These are phyloP conservation scores for Talaromyces piceae DNA, from an alignment of 2,329 filamentous ascomycete genomes.

Conservation along the genomic window DNA sequence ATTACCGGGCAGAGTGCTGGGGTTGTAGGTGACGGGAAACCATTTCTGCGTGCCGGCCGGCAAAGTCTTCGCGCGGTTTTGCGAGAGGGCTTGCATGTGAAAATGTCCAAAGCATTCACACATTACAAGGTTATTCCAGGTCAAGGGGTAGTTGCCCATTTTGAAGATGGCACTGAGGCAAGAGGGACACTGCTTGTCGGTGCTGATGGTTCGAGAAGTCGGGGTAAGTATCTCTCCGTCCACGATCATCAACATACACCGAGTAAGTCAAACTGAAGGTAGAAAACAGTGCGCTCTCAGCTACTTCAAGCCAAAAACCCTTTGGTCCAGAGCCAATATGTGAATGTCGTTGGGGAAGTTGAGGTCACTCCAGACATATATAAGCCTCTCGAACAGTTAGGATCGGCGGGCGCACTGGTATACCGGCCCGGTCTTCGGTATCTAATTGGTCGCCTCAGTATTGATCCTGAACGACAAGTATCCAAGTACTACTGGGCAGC, in stretches of 20 bases:
- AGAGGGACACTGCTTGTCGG: not conserved
- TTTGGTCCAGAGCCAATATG: not conserved
- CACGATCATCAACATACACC: not conserved
- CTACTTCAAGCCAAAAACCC: not conserved
- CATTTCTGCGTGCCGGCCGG: not conserved
- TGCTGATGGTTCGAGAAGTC: not conserved
- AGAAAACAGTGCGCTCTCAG: not conserved
- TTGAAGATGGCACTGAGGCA: not conserved
- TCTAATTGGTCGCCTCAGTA: not conserved
- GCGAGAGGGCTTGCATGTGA: not conserved
- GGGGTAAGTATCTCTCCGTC: not conserved
- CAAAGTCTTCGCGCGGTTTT: not conserved
- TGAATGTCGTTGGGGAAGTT: not conserved
- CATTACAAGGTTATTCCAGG: not conserved
- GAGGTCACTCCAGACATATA: not conserved
- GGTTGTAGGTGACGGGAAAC: not conserved
- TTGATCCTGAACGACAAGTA: not conserved
- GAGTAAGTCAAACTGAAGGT: not conserved
- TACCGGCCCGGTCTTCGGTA: not conserved
- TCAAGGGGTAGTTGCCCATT: not conserved
- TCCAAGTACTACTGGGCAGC: not conserved
- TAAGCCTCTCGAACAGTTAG: not conserved
- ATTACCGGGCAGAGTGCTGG: not conserved
- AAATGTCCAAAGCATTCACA: not conserved
- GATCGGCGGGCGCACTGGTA: not conserved